Base-by-base conservation (phyloP, 352 stramenopile species). In the Lagenidium sp. region DNA sequence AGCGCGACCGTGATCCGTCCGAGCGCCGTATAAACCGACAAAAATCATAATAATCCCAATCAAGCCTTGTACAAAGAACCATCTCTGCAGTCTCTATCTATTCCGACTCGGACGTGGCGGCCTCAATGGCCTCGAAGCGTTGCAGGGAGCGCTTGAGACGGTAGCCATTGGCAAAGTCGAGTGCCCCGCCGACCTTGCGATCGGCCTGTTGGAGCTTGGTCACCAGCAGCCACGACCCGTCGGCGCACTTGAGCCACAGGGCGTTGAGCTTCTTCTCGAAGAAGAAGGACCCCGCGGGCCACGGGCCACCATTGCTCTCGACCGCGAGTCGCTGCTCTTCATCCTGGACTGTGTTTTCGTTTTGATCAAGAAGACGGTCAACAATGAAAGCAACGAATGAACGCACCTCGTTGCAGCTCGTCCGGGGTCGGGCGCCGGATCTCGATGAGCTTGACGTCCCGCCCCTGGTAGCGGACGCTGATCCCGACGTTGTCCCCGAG, bases 91-190 rank as follows among this genome's bases (percentile, higher is more conserved):
- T 15, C 10, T 35, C 25, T 16, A 22, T 50, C 23, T 20, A 50
- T 18, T 23, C 20, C 13, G 35, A 29, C 12, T 5, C 12, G n/a
- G 28, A 20, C 8, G n/a, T 28, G 5, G 11, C 25, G 3, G 13
- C 1, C 2, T 26, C 20, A 22, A 55, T 26, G 19, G 31, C 25
- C 20, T 69, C 53, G 22, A 88, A 88, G 8, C 45, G 48, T 44
- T 78, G 52, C 20, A 82, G 64, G 32, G 62, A 51, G 35, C 77
- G 74, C 44, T 89, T 84, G 29, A 93, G 60, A 1, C 75, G 77
- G 36, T 82, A 69, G 13, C 77, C 75, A 42, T 93, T 93, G 50
- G 76, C 81, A 41, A 93, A 93, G 38, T 93, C 80, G 23, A 85
- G 38, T 0, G 77, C 75, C 0, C 41, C 36, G 22, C 72, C 72